These are phyloP conservation scores for Candida parachauliodes DNA, from an alignment of 805 yeast genomes.

Conservation along the genomic window DNA sequence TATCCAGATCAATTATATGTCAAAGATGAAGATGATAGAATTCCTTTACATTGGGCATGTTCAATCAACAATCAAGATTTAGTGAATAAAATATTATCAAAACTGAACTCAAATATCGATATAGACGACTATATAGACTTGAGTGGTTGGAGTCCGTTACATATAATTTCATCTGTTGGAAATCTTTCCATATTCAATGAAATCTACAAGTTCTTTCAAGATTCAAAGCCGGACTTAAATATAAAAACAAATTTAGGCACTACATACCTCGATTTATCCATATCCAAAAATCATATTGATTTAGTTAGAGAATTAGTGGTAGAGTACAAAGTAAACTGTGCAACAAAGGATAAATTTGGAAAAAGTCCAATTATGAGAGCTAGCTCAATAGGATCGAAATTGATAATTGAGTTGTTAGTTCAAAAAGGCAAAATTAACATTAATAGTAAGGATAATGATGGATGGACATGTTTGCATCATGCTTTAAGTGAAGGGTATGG, in stretches of 20 bases:
- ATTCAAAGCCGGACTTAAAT: constrained; percentile 59
- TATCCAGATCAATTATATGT: constrained; percentile 43
- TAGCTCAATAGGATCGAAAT: constrained; percentile 66
- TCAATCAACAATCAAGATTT: constrained; percentile 55
- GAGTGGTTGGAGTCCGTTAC: constrained; percentile 87
- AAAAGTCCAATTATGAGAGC: constrained; percentile 79
- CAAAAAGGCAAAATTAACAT: constrained; percentile 55
- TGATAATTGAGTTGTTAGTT: constrained; percentile 52
- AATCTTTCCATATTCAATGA: constrained; percentile 47
- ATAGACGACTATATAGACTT: constrained; percentile 67
- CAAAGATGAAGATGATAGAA: constrained; percentile 71
- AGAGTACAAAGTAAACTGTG: constrained; percentile 55
- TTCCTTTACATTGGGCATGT: constrained; percentile 88
- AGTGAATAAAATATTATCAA: constrained; percentile 35
- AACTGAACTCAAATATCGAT: constrained; percentile 32
- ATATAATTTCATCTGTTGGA: constrained; percentile 78
- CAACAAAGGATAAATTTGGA: constrained; percentile 63
- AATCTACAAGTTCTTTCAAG: constrained; percentile 11
- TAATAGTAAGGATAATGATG: constrained; percentile 63
- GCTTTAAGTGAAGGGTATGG: constrained; percentile 89
- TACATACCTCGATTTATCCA: constrained; percentile 74
- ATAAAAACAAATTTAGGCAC: constrained; percentile 63
- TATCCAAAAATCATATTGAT: constrained; percentile 58
- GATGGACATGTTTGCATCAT: constrained; percentile 88
- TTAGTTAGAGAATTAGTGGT: constrained; percentile 52